Conservation (phyloP, 2,329 filamentous ascomycete species). For the Talaromyces funiculosus region DNA sequence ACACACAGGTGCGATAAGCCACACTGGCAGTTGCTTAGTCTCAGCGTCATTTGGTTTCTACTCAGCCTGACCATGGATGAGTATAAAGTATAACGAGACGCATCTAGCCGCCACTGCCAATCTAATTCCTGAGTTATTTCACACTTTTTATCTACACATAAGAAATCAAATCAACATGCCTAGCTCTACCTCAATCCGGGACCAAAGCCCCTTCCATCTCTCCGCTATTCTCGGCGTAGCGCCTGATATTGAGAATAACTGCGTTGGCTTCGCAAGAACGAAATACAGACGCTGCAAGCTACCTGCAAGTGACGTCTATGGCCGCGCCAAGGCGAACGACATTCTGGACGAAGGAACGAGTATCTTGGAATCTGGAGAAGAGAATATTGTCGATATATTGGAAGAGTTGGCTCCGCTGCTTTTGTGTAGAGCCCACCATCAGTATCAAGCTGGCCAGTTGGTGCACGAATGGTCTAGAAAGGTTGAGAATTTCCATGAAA, state of each 20-base stretch:
- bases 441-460: constrained; percentile 16
- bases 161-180: not conserved
- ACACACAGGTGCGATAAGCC: not conserved
- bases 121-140: not conserved
- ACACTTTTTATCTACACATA: not conserved
- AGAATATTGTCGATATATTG: constrained; percentile 15
- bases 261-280: constrained; percentile 1
- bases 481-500: constrained; percentile 6
- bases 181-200: not conserved
- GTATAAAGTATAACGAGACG: not conserved
- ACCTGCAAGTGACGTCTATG: not conserved
- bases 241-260: not conserved
- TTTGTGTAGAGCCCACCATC: constrained; percentile 20
- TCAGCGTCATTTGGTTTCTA: not conserved
- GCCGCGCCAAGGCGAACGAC: not conserved
- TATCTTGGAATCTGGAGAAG: not conserved
- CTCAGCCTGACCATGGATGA: not conserved
- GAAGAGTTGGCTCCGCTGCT: constrained; percentile 21
- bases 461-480: not conserved
- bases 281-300: not conserved
- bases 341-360: constrained; percentile 8
- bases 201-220: not conserved
- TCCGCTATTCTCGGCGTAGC: constrained; percentile 2
- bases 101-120: not conserved
- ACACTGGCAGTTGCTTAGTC: not conserved